These are phyloP conservation scores for Chrysoporthe puriensis DNA, from an alignment of 2,329 filamentous ascomycete genomes.

Conservation along the genomic window DNA sequence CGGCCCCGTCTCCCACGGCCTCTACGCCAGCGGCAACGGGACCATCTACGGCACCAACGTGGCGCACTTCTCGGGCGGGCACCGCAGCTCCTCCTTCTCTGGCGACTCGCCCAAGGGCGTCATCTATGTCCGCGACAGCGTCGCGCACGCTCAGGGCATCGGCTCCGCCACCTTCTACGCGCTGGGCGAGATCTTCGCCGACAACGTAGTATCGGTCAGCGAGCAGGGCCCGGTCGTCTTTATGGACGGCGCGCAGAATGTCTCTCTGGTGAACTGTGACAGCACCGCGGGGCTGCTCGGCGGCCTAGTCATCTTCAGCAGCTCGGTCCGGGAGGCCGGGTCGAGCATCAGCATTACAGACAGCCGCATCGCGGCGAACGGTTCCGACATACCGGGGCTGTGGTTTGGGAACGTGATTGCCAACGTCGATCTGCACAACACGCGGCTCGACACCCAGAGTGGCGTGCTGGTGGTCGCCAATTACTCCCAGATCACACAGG, in stretches of 20 bases:
- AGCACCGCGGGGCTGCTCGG: constrained; percentile 36
- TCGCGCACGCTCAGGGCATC: constrained; percentile 37
- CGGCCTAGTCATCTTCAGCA: constrained; percentile 35
- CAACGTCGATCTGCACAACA: constrained; percentile 24
- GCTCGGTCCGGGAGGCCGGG: constrained; percentile 27
- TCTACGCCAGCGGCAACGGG: constrained; percentile 40
- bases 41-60: constrained; percentile 36
- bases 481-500: constrained; percentile 38
- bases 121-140: constrained; percentile 36
- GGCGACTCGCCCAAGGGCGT: constrained; percentile 38
- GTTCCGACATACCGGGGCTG: constrained; percentile 33
- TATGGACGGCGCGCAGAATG: constrained; percentile 35
- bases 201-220: constrained; percentile 34
- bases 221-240: constrained; percentile 35
- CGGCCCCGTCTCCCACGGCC: constrained; percentile 38
- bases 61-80: constrained; percentile 37
- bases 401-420: constrained; percentile 40
- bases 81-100: constrained; percentile 38
- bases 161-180: constrained; percentile 40
- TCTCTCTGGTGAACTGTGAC: constrained; percentile 32
- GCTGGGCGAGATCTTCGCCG: constrained; percentile 35
- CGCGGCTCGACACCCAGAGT: constrained; percentile 20
- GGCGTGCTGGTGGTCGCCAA: constrained; percentile 36
- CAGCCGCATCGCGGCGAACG: constrained; percentile 33
- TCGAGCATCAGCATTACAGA: constrained; percentile 32